These are phyloP conservation scores for Primulina eburnea DNA, from an alignment of 257 asterid genomes.

Conservation along the genomic window DNA sequence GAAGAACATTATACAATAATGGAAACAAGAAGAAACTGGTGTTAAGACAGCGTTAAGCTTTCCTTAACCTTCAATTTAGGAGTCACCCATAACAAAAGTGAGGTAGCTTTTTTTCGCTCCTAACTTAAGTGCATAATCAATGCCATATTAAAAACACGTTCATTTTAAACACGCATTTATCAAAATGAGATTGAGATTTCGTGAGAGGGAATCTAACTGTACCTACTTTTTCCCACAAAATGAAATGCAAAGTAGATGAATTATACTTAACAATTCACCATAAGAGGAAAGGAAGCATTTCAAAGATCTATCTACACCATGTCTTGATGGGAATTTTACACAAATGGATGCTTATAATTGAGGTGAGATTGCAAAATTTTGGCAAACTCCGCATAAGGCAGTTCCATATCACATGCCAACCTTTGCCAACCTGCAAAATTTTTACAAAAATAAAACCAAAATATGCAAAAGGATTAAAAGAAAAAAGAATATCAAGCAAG, in stretches of 20 bases:
- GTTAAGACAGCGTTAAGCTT: not conserved
- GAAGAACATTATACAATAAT: slow-evolving; percentile 7
- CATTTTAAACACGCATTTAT: no score
- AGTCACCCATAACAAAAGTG: no score
- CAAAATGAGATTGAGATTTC: not conserved
- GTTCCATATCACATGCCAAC: slow-evolving; percentile 77
- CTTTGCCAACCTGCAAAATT: slow-evolving; percentile 62
- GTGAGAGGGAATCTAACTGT: not conserved
- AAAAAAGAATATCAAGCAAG: no score
- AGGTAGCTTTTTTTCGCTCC: no score
- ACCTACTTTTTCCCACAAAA: not conserved
- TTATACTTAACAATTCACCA: not conserved
- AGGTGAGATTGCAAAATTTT: slow-evolving; percentile 49
- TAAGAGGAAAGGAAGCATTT: not conserved
- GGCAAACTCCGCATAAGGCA: slow-evolving; percentile 78
- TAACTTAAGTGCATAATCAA: no score
- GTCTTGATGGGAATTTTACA: not conserved
- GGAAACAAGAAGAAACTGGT: slow-evolving; percentile 14
- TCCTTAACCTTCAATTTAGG: no score
- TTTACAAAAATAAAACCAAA: slow-evolving; percentile 19
- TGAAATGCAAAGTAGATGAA: not conserved
- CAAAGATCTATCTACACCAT: not conserved
- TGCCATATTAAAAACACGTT: no score
- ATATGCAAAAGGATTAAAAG: not conserved
- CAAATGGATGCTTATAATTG: slow-evolving; percentile 53